Conservation (phyloP, 306 rosid genomes). For the Benincasa hispida region DNA sequence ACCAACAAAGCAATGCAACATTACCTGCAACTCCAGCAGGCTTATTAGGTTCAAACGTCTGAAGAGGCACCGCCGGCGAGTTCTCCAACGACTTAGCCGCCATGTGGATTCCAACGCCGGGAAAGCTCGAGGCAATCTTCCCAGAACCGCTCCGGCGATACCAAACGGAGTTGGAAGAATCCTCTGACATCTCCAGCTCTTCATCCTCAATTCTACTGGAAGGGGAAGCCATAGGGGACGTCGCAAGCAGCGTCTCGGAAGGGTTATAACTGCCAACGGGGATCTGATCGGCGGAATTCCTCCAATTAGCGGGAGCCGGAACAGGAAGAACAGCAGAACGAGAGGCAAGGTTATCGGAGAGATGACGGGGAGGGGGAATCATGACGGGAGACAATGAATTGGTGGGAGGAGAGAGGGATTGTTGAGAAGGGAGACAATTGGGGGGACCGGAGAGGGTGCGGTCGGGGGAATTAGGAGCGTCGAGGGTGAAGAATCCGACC, state of each 20-base stretch:
- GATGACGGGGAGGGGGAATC: conserved; percentile 52
- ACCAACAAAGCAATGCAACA: background rate
- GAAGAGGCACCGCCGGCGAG: background rate
- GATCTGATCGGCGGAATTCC: background rate
- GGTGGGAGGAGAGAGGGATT: conserved; percentile 3
- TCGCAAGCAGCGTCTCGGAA: conserved; percentile 10
- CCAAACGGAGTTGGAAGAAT: conserved; percentile 11
- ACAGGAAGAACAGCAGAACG: background rate
- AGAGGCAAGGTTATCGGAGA: background rate
- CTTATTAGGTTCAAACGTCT: background rate
- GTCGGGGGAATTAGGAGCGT: conserved; percentile 22
- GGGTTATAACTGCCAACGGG: conserved; percentile 24
- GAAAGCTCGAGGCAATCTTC: conserved; percentile 4
- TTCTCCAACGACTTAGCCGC: background rate
- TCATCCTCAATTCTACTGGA: conserved; percentile 24
- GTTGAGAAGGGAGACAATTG: background rate
- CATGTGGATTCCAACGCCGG: background rate
- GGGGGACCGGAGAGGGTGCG: conserved; percentile 25
- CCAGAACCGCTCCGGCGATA: background rate
- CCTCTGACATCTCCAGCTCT: conserved; percentile 36
- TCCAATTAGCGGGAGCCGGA: conserved; percentile 23
- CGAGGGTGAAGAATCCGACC: conserved; percentile 56
- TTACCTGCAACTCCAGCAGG: background rate
- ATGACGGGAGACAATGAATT: conserved; percentile 60
- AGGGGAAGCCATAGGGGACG: background rate